Base-by-base conservation (phyloP, 2,329 filamentous ascomycete genomes). In the Fusarium staphyleae region DNA sequence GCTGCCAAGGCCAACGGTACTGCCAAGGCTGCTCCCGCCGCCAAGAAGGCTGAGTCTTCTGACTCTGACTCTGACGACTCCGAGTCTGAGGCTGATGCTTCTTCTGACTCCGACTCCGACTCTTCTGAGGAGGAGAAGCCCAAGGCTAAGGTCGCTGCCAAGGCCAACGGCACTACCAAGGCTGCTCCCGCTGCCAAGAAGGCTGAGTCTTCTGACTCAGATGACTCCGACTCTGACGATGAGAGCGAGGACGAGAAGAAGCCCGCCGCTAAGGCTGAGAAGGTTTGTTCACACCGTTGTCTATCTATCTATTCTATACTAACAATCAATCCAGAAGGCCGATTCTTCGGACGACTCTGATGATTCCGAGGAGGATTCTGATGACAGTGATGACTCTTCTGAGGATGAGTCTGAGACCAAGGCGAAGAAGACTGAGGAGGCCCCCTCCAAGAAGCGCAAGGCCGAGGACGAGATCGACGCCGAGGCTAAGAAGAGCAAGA, bases 401-500 rank as follows among this genome's bases (percentile, higher is more conserved):
- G 71, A 71, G 22, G 60, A 73, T 53, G 63, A 72, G 49, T 74
- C 72, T 35, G 68, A 73, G 26, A 46, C 62, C 22, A 70, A 75
- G 52, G 72, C 72, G 22, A 68, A 72, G 46, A 70, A 72, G 63
- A 70, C 70, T 33, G 71, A 75, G 40, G 71, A 74, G 37, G 65
- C 73, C 39, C 74, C 78, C 46, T 72, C 75, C 58, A 78, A 80
- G 72, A 76, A 80, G 74, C 75, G 74, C 63, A 76, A 80, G 75
- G 75, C 74, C 50, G 79, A 81, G 62, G 78, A 81, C 37, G 72
- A 76, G 48, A 77, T 79, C 51, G 73, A 77, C 26, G 51, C 60
- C 46, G 75, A 82, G 29, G 75, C 81, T 55, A 91, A 90, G 84
- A 90, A 89, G 81, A 76, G 78, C 71, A 89, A 89, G 82, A 82